Percentiles rank a stretch among this genome's conserved stretches.
These are phyloP conservation scores for Trebouxia sp. DNA, from an alignment of 139 green algal genomes.

Conservation along the genomic window DNA sequence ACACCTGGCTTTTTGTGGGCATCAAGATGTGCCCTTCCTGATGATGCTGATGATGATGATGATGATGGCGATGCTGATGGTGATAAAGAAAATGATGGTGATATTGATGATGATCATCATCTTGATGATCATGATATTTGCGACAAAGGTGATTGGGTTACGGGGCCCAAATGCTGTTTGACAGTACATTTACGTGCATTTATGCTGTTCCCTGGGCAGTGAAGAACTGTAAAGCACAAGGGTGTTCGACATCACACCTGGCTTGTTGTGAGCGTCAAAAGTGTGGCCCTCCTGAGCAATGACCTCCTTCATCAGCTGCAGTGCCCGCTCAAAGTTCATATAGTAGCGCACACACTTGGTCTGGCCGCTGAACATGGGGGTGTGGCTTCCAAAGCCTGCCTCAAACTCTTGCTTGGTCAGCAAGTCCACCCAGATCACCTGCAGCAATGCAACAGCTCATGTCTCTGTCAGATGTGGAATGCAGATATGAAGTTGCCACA, in stretches of 20 bases:
- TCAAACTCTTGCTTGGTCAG: slow-evolving; percentile 85
- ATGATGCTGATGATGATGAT: too few species aligned
- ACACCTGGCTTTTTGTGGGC: too few species aligned
- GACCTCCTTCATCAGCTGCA: slow-evolving; percentile 65
- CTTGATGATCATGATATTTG: too few species aligned
- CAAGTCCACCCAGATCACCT: slow-evolving; percentile 95
- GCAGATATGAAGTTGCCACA: background rate
- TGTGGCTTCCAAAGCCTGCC: slow-evolving; percentile 88
- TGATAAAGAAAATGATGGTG: too few species aligned
- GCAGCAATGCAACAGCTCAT: slow-evolving; percentile 14
- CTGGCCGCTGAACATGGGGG: slow-evolving; percentile 88
- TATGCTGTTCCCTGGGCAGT: background rate
- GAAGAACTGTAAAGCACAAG: too few species aligned
- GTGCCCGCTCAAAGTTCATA: slow-evolving; percentile 77
- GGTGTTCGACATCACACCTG: slow-evolving; percentile 14
- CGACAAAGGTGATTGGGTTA: too few species aligned
- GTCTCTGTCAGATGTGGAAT: background rate
- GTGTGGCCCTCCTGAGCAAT: slow-evolving; percentile 53
- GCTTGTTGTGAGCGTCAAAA: slow-evolving; percentile 62
- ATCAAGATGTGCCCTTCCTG: too few species aligned
- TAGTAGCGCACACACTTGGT: slow-evolving; percentile 93
- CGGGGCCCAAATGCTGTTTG: too few species aligned
- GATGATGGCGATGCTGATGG: too few species aligned
- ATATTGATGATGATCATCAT: too few species aligned
- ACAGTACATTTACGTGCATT: background rate